phyloP scores from a whole-genome alignment of 495 filamentous ascomycete genomes.

The Tuber borchii region DNA sequence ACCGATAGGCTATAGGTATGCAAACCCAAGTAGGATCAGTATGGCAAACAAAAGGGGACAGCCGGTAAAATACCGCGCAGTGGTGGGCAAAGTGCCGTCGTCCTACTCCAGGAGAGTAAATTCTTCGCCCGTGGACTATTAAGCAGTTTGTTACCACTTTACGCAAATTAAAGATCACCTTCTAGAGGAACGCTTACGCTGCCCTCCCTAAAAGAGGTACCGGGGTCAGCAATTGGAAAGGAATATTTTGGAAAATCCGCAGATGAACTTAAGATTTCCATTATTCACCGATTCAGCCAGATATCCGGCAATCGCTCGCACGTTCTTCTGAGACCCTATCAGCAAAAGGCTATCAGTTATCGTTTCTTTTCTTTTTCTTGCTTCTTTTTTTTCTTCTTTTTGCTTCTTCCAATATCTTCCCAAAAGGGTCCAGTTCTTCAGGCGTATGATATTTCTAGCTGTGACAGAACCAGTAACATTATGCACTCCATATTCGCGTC shows the following conservation, averaged over 20 bases:
- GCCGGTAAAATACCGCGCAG: background rate
- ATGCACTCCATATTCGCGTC: background rate
- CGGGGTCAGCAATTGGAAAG: background rate
- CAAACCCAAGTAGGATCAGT: background rate
- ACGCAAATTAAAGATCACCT: background rate
- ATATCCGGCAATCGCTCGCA: background rate
- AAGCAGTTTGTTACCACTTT: background rate
- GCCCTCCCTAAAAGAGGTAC: background rate
- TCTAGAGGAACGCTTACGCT: background rate
- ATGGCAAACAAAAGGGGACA: background rate
- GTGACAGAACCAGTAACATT: background rate
- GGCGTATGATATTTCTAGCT: background rate
- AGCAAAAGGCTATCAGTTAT: background rate
- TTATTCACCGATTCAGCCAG: background rate
- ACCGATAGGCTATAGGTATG: background rate
- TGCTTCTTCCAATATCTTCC: background rate
- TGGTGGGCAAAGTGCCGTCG: background rate
- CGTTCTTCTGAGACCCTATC: background rate
- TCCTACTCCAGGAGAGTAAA: background rate
- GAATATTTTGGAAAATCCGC: conserved; percentile 5
- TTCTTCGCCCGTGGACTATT: background rate
- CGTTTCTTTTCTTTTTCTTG: conserved; percentile 2
- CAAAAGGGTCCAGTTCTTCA: background rate
- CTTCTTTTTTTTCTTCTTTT: background rate
- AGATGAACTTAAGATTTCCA: background rate